These are phyloP conservation scores for Perkinsela sp. DNA, from an alignment of 208 protist species.

Conservation along the genomic window DNA sequence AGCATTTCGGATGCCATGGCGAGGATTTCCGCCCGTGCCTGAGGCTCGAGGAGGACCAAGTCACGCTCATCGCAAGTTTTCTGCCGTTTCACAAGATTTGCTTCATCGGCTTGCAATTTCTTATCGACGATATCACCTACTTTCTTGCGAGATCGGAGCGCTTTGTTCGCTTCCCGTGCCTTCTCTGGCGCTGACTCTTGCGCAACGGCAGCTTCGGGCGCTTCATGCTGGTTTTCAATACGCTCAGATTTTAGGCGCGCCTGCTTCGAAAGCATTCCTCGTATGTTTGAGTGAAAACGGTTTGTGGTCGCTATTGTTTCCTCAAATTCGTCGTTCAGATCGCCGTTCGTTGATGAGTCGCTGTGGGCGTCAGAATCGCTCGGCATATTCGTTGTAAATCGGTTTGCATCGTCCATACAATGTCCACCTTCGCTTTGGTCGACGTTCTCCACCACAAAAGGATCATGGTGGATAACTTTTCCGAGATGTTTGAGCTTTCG, in stretches of 20 bases:
- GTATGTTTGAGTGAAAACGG: slow-evolving; percentile 20
- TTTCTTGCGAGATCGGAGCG: slow-evolving; percentile 23
- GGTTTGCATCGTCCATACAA: slow-evolving; percentile 2
- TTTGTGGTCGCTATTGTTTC: slow-evolving; percentile 14
- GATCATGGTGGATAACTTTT: slow-evolving; percentile 67
- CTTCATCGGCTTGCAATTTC: slow-evolving; percentile 5
- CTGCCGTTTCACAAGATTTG: slow-evolving; percentile 15
- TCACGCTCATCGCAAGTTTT: slow-evolving; percentile 54
- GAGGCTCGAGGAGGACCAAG: slow-evolving; percentile 43
- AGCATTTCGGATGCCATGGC: slow-evolving; percentile 58
- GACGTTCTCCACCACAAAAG: slow-evolving; percentile 24
- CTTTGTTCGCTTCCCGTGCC: slow-evolving; percentile 32
- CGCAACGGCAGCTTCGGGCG: slow-evolving; percentile 46
- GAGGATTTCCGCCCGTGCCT: slow-evolving; percentile 38
- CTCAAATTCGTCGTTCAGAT: slow-evolving; percentile 16
- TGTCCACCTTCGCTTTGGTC: slow-evolving; percentile 3
- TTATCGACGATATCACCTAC: slow-evolving; percentile 11
- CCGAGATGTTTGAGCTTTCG: slow-evolving; percentile 64
- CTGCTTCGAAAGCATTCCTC: slow-evolving; percentile 29
- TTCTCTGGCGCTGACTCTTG: slow-evolving; percentile 9
- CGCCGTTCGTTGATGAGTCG: slow-evolving; percentile 22
- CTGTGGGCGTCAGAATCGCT: slow-evolving; percentile 29
- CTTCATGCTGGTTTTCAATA: slow-evolving; percentile 33
- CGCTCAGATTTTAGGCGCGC: slow-evolving; percentile 33
- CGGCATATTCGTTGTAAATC: slow-evolving; percentile 6